phyloP scores from a whole-genome alignment of 2,329 filamentous ascomycete genomes.

The Arachnopeziza araneosa region DNA sequence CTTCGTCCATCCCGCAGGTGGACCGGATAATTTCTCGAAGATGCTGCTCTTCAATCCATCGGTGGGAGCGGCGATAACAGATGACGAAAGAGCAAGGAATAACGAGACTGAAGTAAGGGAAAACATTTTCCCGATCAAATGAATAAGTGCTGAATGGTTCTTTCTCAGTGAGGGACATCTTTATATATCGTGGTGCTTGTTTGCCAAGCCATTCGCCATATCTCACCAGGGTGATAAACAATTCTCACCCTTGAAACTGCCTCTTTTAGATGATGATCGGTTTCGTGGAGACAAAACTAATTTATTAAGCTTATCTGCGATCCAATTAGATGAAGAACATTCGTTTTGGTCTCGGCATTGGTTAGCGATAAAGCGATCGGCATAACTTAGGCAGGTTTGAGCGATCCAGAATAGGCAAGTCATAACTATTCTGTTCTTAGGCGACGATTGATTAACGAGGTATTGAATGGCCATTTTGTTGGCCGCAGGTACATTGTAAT shows the following conservation, averaged over 20 bases:
- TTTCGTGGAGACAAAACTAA: neutral
- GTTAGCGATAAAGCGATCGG: neutral
- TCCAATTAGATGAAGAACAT: neutral
- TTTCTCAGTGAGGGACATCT: neutral
- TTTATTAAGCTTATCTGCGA: neutral
- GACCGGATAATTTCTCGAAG: conserved; percentile 19
- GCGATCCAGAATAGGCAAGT: neutral
- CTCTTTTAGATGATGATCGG: neutral
- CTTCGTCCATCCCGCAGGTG: conserved; percentile 23
- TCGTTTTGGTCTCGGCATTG: neutral
- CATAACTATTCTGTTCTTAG: neutral
- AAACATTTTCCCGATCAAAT: neutral
- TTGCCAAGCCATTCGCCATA: neutral
- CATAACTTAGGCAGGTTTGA: neutral
- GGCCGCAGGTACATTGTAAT: neutral
- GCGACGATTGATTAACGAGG: neutral
- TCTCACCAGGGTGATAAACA: neutral
- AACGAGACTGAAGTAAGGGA: neutral
- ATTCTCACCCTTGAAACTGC: neutral
- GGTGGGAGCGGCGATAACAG: neutral
- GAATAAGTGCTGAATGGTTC: neutral
- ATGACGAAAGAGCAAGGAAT: neutral
- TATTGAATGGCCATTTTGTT: neutral
- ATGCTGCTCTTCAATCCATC: conserved; percentile 17
- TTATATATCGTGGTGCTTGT: neutral